Percentiles rank a stretch among this genome's conserved stretches.
Conservation (phyloP, 1,284 basidiomycete genomes). For the Pisolithus thermaeus region DNA sequence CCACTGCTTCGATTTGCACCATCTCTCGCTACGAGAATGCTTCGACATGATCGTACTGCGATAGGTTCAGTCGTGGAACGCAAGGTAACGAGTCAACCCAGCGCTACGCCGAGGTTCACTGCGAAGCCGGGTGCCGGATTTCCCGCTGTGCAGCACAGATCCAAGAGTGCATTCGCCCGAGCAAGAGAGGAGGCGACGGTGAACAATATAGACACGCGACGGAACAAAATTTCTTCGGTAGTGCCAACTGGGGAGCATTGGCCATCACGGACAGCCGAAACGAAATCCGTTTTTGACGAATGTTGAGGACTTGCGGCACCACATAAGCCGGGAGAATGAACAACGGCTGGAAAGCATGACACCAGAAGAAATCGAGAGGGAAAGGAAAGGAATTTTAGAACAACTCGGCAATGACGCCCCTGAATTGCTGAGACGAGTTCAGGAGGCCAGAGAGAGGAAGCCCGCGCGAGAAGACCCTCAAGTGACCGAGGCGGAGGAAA, state of each 20-base stretch:
- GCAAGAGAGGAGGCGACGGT: too few relatives aligned
- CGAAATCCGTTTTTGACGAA: too few relatives aligned
- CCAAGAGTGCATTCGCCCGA: conserved; percentile 15
- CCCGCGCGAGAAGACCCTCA: conserved; percentile 1
- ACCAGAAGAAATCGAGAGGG: too few relatives aligned
- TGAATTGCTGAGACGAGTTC: conserved; percentile 40
- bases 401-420: too few relatives aligned
- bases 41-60: conserved; percentile 15
- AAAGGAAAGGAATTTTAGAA: too few relatives aligned
- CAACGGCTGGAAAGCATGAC: too few relatives aligned
- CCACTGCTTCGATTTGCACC: neutral
- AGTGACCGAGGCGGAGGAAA: neutral
- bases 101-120: conserved; percentile 25
- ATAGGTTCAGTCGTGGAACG: conserved; percentile 60
- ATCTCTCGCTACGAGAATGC: neutral
- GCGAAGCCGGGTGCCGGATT: conserved; percentile 42
- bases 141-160: conserved; percentile 56
- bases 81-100: conserved; percentile 29
- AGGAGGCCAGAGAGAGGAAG: conserved; percentile 32
- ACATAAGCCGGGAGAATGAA: too few relatives aligned
- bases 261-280: too few relatives aligned
- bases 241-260: too few relatives aligned
- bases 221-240: too few relatives aligned
- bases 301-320: too few relatives aligned
- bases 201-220: too few relatives aligned